Percentiles rank a stretch among this genome's conserved stretches.
Evolutionary conservation across 176 grass and related monocot genomes (phyloP).

Genomic region (Hsuehochloa calcarea): DNA sequence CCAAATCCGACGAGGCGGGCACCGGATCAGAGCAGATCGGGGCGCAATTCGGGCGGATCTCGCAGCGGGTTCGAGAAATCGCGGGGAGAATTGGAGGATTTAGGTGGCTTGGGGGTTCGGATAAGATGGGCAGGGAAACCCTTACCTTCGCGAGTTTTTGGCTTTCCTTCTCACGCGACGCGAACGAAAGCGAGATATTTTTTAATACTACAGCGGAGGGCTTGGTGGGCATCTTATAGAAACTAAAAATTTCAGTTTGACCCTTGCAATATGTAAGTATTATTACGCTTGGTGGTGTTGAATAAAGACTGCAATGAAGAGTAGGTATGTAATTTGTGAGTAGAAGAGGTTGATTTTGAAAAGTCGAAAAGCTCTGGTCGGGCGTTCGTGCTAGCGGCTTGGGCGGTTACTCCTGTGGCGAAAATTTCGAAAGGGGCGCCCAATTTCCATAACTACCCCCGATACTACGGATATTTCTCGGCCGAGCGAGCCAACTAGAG

Average conservation of each 20-base stretch:
- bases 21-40: slow-evolving; percentile 37
- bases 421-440: slow-evolving; percentile 23
- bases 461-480: not conserved
- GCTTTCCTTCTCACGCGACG: slow-evolving; percentile 20
- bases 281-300: rapidly evolving
- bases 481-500: not conserved
- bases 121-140: slow-evolving; percentile 19
- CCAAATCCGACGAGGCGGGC: slow-evolving; percentile 22
- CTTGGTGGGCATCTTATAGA: slow-evolving; percentile 8
- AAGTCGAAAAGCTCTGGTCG: not conserved
- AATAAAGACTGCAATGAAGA: not conserved
- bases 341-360: not conserved
- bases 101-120: not conserved
- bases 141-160: slow-evolving; percentile 37
- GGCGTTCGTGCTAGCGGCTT: not conserved
- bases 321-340: rapidly evolving
- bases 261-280: rapidly evolving
- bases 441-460: not conserved
- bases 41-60: slow-evolving; percentile 30
- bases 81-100: not conserved
- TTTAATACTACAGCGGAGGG: not conserved
- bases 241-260: rapidly evolving
- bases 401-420: slow-evolving; percentile 1
- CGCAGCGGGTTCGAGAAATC: not conserved
- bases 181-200: slow-evolving; percentile 16